Evolutionary conservation across 2,329 filamentous ascomycete species (phyloP).

Genomic region (Tolypocladium capitatum): DNA sequence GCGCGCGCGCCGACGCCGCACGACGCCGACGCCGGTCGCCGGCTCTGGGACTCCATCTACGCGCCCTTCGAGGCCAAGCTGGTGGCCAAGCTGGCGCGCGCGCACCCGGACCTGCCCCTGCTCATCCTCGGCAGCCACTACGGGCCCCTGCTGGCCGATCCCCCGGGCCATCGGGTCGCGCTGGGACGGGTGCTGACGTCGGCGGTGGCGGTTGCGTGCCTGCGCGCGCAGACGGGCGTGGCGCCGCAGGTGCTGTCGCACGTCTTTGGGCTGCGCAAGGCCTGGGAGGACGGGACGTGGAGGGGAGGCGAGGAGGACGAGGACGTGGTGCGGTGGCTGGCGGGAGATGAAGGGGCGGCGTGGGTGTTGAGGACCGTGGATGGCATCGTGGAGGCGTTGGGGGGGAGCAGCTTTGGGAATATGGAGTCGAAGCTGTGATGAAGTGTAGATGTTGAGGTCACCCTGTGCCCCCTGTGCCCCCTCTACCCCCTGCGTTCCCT

Average conservation of each 20-base stretch:
- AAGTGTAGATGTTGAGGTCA: no score
- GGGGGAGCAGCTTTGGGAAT: conserved; percentile 25
- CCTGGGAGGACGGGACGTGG: conserved; percentile 52
- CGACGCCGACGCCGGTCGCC: conserved; percentile 46
- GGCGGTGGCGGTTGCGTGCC: conserved; percentile 58
- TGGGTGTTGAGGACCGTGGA: conserved; percentile 34
- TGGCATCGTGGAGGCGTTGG: conserved; percentile 30
- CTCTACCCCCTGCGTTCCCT: no score
- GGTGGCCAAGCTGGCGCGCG: conserved; percentile 53
- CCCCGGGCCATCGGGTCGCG: conserved; percentile 29
- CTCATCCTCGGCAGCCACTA: conserved; percentile 69
- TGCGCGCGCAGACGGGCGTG: conserved; percentile 69
- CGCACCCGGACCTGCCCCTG: conserved; percentile 70
- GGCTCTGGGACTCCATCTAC: conserved; percentile 68
- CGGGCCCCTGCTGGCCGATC: conserved; percentile 59
- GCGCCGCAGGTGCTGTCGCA: conserved; percentile 73
- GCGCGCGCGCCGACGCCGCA: conserved; percentile 37
- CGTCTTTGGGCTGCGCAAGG: conserved; percentile 69
- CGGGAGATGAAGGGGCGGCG: conserved; percentile 30
- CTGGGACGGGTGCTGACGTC: conserved; percentile 58
- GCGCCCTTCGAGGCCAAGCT: conserved; percentile 61
- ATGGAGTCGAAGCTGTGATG: conserved; percentile 3
- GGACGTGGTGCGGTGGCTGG: conserved; percentile 25
- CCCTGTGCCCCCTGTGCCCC: no score
- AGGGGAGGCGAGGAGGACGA: conserved; percentile 20